A percentile compares a stretch with the other conserved stretches of the same genome.
Conservation (phyloP, 371 early-diverging fungal genomes). For the Sporodiniella umbellata region DNA sequence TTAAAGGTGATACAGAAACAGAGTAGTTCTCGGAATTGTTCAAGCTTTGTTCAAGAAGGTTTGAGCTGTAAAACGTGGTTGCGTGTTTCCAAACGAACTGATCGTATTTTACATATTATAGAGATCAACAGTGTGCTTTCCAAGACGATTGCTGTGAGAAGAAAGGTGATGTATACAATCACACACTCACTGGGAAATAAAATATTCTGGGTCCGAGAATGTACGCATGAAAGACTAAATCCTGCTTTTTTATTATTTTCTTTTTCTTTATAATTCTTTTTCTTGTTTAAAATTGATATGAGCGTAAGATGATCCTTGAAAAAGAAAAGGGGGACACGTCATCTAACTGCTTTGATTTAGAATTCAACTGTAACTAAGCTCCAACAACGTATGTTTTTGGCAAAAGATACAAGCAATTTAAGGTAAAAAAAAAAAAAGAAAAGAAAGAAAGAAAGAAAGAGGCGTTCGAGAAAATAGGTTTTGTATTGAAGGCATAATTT, state of each 20-base stretch:
- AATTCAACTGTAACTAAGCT: slow-evolving; percentile 16
- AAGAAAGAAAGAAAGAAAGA: no score
- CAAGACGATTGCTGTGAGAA: background rate
- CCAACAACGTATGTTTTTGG: slow-evolving; percentile 39
- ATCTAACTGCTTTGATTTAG: background rate
- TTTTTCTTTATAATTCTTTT: slow-evolving; percentile 1
- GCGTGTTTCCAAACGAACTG: no score
- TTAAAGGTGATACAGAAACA: no score
- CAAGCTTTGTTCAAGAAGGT: no score
- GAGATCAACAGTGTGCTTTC: no score
- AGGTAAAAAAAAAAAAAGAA: slow-evolving; percentile 15
- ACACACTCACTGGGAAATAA: background rate
- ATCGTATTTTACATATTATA: no score
- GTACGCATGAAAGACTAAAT: slow-evolving; percentile 4
- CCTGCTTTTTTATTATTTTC: background rate
- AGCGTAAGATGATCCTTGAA: no score
- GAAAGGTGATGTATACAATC: background rate
- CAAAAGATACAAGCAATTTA: slow-evolving; percentile 31
- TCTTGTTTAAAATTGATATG: background rate
- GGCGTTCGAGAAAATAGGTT: background rate
- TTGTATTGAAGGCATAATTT: background rate
- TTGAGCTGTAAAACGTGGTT: no score
- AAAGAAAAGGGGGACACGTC: no score
- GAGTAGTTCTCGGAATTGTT: no score
- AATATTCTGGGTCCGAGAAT: no score